Evolutionary conservation across 2,329 filamentous ascomycete genomes (phyloP), one percentile per base, ranked within the genome.

Genomic region (Aspergillus fumigatus): DNA sequence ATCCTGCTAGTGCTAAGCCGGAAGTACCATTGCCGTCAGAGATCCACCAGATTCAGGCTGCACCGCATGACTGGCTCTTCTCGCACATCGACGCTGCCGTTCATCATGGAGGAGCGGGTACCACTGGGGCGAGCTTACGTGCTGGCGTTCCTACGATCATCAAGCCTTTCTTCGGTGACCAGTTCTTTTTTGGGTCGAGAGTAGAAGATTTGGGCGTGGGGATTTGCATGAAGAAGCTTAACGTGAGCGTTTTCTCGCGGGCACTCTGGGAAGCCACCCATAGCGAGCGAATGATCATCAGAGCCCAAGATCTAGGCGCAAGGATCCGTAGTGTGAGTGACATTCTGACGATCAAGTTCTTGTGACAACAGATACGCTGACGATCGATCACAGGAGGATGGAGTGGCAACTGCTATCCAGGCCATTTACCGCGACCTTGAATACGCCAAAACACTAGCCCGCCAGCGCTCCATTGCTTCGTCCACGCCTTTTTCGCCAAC

Each of bases 11-110:
- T 26, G 76, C 81, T 17, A 84, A 86, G 60, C 78, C 82, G 0
- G 86, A 90, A 64, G 83, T 92, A 55, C 84, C 82, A 2, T 76
- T 95, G 0, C 90, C 94, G 1, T 77, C 86, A 0, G 90, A 93
- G 65, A 95, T 99, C 48, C 84, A 89, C 68, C 86, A 89, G 70
- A 97, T 99, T 72, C 89, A 92, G 68, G 87, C 90, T 8, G 92
- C 90, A 2, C 94, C 94, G 0, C 94, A 99, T 67, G 94, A 97
- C 76, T 99, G 94, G 94, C 80, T 99, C 1, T 99, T 99, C 75
- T 82, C 80, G 41, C 92, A 96, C 70, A 90, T 99, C 55, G 94
- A 99, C 68, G 94, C 93, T 4, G 93, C 90, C 3, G 91, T 90
- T 7, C 94, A 99, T 70, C 94, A 99, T 69, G 94, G 94, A 50